Base-by-base conservation (phyloP, 345 rosid species). In the Bruguiera sexangula region DNA sequence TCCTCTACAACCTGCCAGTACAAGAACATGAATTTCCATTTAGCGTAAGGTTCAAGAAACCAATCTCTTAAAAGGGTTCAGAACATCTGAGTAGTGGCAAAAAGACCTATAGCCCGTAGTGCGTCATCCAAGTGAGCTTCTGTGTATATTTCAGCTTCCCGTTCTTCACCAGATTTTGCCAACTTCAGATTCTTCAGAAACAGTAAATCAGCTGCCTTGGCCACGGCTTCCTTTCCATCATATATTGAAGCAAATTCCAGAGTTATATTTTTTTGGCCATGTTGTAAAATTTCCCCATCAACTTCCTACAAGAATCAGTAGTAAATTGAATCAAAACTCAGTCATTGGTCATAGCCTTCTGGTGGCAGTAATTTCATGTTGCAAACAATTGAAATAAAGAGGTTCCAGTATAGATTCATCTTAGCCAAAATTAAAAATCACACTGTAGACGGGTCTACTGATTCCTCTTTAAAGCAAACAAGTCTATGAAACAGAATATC, bases 181-280 rank as follows among this genome's bases (percentile, higher is more conserved):
- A 76, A 74, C 68, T 85, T 81, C 78, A 81, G 21, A 69, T 85
- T 81, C 81, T 77, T 79, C 77, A 66, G 53, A 27, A 89, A 82
- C 56, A 90, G 89, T 74, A 87, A 63, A 77, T 91, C 92, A 64
- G 97, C 97, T 62, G 93, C 99, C 78, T 81, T 90, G 36, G 79
- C 85, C 55, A 95, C 78, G 54, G 96, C 92, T 79, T 87, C 96
- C 81, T 92, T 95, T 55, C 92, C 90, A 78, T 89, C 91, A 4
- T 92, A 83, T n/a, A 72, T 69, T 26, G 99, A 95, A 68, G 84
- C 80, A 60, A 92, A 86, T 69, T 92, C 98, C 65, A 94, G 30
- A 26, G 72, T 80, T 79, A 82, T 80, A 27, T 39, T 65, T 34
- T 84, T 79, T 61, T 22, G 51, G 13, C 76, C 77, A 48, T 63